Percentiles rank a stretch among this genome's conserved stretches.
Conservation (phyloP, 73 alveolate genomes). For the Diophrys appendiculata region DNA sequence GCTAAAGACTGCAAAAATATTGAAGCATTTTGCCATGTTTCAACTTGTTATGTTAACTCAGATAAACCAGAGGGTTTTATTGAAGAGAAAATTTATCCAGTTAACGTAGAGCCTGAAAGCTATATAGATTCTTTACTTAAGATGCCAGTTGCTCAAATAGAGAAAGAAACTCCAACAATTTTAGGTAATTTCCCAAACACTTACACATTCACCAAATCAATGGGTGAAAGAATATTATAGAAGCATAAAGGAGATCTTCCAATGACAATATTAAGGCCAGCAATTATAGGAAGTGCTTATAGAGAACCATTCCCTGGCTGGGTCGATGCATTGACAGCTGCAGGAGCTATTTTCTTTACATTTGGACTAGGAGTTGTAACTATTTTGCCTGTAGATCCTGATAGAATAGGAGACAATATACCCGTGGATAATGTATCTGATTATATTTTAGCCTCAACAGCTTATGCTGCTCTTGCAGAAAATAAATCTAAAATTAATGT, state of each 20-base stretch:
- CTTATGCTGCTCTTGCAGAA: slow-evolving; percentile 12
- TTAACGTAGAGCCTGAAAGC: slow-evolving; percentile 43
- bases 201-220: slow-evolving; percentile 86
- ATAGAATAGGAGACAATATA: slow-evolving; percentile 76
- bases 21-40: slow-evolving; percentile 49
- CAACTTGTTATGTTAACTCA: slow-evolving; percentile 59
- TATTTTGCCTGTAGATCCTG: slow-evolving; percentile 63
- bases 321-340: slow-evolving; percentile 91
- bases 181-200: slow-evolving; percentile 84
- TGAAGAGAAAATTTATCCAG: slow-evolving; percentile 84
- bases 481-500: too few relatives aligned
- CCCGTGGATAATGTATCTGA: slow-evolving; percentile 88
- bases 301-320: slow-evolving; percentile 91
- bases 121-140: slow-evolving; percentile 46
- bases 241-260: slow-evolving; percentile 67
- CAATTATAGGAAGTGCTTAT: slow-evolving; percentile 79
- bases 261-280: slow-evolving; percentile 73
- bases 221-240: slow-evolving; percentile 73
- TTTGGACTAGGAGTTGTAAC: slow-evolving; percentile 75
- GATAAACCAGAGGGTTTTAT: slow-evolving; percentile 61
- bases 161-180: slow-evolving; percentile 57
- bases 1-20: slow-evolving; percentile 49
- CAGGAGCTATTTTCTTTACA: slow-evolving; percentile 76
- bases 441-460: slow-evolving; percentile 58
- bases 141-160: slow-evolving; percentile 64